phyloP scores from a whole-genome alignment of 192 early-diverging fungal species.

The Podila horticola region DNA sequence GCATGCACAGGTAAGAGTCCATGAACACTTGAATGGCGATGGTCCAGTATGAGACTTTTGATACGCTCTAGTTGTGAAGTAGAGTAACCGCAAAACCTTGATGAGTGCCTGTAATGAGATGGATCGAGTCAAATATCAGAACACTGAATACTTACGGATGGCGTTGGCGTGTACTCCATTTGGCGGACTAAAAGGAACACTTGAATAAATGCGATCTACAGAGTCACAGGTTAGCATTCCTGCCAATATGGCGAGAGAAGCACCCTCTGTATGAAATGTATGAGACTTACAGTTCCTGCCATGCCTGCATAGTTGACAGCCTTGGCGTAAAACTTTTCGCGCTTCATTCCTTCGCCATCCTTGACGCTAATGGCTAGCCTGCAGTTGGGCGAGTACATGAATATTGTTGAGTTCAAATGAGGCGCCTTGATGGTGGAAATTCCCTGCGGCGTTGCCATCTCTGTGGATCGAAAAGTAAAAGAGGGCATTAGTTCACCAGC shows the following conservation, averaged over 20 bases:
- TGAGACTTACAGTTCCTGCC: conserved; percentile 45
- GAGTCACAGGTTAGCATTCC: neutral
- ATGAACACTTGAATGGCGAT: conserved; percentile 71
- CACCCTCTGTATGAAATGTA: neutral
- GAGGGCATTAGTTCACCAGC: neutral
- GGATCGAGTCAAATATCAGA: no score
- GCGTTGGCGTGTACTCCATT: conserved; percentile 73
- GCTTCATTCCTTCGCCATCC: conserved; percentile 56
- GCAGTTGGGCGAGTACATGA: conserved; percentile 62
- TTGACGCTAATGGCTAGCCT: conserved; percentile 36
- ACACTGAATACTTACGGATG: conserved; percentile 57
- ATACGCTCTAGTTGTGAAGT: conserved; percentile 55
- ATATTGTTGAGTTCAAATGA: conserved; percentile 45
- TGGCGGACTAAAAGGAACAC: conserved; percentile 66
- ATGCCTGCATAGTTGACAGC: conserved; percentile 60
- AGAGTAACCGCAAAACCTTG: neutral
- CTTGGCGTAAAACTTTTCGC: conserved; percentile 62
- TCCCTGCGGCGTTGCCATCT: conserved; percentile 63
- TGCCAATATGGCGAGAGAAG: neutral
- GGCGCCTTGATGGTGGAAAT: conserved; percentile 56
- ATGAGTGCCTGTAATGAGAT: neutral
- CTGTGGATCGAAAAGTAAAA: conserved; percentile 14
- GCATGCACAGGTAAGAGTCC: conserved; percentile 71
- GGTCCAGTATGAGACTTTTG: conserved; percentile 73
- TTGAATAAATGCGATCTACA: conserved; percentile 43